phyloP scores from a whole-genome alignment of 345 rosid genomes.

The Salix exigua region DNA sequence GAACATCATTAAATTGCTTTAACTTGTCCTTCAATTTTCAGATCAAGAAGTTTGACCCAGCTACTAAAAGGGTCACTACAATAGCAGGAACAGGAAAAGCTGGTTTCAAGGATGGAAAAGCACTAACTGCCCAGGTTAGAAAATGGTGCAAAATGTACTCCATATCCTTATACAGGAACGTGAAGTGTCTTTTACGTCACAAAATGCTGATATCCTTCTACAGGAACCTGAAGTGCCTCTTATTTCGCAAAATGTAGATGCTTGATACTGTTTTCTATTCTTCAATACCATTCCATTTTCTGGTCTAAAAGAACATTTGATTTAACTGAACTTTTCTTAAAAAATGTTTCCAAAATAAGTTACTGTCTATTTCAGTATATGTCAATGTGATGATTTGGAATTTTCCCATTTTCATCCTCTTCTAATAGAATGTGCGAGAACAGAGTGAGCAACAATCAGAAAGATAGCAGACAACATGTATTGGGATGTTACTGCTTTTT shows the following conservation, averaged over 20 bases:
- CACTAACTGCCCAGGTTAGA: slow-evolving; percentile 67
- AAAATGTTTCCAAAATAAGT: too few relatives aligned
- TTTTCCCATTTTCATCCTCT: neutral
- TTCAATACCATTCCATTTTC: neutral
- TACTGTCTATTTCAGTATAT: too few relatives aligned
- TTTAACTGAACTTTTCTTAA: neutral
- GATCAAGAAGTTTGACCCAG: slow-evolving; percentile 86
- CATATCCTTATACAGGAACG: neutral
- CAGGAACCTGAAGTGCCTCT: neutral
- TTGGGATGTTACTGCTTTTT: neutral
- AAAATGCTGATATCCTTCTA: neutral
- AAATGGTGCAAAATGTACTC: neutral
- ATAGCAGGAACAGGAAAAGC: slow-evolving; percentile 94
- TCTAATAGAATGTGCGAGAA: neutral
- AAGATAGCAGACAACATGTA: neutral
- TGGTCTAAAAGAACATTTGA: neutral
- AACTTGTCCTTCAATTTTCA: slow-evolving; percentile 26
- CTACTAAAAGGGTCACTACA: slow-evolving; percentile 64
- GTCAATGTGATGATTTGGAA: too few relatives aligned
- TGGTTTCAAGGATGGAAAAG: slow-evolving; percentile 81
- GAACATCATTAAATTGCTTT: neutral
- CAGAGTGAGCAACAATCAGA: neutral
- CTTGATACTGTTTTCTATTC: neutral
- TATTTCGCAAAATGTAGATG: neutral
- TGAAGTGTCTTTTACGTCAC: neutral